Conservation (phyloP, 2,329 filamentous ascomycete species). For the Camillea tinctor region DNA sequence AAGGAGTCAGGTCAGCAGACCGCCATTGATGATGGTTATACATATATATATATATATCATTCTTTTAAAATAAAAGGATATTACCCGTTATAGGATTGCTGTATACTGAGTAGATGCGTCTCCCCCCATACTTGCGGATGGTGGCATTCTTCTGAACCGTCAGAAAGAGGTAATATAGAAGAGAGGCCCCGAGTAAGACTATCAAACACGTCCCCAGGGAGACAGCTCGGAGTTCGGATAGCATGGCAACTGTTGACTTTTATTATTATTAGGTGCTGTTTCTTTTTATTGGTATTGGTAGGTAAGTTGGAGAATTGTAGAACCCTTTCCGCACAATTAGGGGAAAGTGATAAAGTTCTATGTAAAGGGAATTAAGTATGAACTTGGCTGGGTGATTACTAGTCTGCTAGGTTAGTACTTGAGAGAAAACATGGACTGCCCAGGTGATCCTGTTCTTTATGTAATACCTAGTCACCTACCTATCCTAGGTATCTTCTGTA, state of each 20-base stretch:
- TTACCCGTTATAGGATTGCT: constrained; percentile 14
- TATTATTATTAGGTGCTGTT: neutral
- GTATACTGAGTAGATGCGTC: constrained; percentile 4
- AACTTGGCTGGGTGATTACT: too few relatives aligned
- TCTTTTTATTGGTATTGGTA: neutral
- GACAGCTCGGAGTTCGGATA: neutral
- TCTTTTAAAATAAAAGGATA: neutral
- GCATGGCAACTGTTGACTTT: neutral
- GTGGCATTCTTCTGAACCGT: constrained; percentile 5
- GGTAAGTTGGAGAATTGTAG: too few relatives aligned
- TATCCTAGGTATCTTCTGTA: too few relatives aligned
- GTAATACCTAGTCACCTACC: too few relatives aligned
- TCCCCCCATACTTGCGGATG: constrained; percentile 16
- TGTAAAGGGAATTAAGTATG: too few relatives aligned
- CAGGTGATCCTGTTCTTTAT: too few relatives aligned
- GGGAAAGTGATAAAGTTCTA: too few relatives aligned
- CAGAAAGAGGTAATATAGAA: constrained; percentile 6
- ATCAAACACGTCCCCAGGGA: constrained; percentile 3
- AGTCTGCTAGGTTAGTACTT: too few relatives aligned
- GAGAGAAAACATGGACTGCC: too few relatives aligned
- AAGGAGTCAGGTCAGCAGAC: neutral
- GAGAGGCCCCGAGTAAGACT: constrained; percentile 1
- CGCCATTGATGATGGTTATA: neutral
- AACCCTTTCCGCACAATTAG: too few relatives aligned
- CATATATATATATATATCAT: too few relatives aligned